Base-by-base conservation (phyloP, 441 rosid genomes). In the Euphorbia celastroides region DNA sequence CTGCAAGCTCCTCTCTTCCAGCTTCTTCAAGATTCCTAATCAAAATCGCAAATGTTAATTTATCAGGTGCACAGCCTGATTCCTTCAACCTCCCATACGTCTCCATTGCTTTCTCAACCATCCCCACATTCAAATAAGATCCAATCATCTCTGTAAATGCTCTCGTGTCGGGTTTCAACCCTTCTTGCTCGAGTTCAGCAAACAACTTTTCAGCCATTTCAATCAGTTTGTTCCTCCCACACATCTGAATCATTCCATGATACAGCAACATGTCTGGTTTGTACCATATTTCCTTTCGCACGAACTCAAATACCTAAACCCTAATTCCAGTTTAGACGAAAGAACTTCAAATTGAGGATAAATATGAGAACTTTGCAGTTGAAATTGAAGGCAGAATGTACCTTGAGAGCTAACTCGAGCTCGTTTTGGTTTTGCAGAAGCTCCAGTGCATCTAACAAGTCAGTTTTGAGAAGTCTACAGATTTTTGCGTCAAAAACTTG, bases 101-200 rank as follows among this genome's bases (percentile, higher is more conserved):
- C 69, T 78, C 76, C 83, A 86, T 77, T 32, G 91, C 91, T 81
- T 81, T 81, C 30, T 79, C 86, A 31, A 73, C 73, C 88, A 79
- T 67, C 36, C 67, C 82, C 60, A 68, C 81, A 20, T 68, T 68
- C 5, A 84, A 60, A 72, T 86, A 86, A 34, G 82, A 79, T 60
- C 87, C 88, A 63, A 84, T 79, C 88, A 86, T 79, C 78, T 86
- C 91, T 4, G 81, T 80, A 68, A 72, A 86, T 2, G 79, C 70
- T 69, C 84, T 78, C 5, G 92, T 76, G 59, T 84, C 78, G 0
- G 81, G 81, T 73, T 78, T 75, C 74, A 79, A 56, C 58, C 86
- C 88, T 65, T 79, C 82, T 25, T 70, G 72, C 32, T 75, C 32
- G 16, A 82, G 52, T 59, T 75, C 74, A 48, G 60, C 62, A 61